phyloP scores from a whole-genome alignment of 352 stramenopile species.

The Peronospora destructor region DNA sequence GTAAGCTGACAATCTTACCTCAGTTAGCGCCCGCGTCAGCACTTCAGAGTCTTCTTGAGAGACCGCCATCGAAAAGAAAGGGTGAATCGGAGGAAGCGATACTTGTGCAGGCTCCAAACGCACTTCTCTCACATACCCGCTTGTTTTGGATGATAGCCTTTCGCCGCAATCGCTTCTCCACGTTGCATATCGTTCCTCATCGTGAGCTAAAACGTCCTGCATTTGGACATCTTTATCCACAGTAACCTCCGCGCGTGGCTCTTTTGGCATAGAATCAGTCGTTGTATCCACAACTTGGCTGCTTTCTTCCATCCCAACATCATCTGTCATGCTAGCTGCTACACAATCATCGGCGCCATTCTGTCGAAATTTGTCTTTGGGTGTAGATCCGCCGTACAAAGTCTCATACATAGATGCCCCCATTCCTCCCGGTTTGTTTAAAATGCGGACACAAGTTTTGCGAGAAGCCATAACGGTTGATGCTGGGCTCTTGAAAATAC shows the following conservation, averaged over 20 bases:
- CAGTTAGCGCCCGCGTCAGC: constrained; percentile 12
- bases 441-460: constrained; percentile 27
- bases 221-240: constrained; percentile 12
- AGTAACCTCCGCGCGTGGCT: neutral
- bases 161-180: constrained; percentile 3
- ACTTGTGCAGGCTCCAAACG: constrained; percentile 7
- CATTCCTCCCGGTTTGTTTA: constrained; percentile 36
- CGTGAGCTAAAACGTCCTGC: constrained; percentile 2
- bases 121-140: neutral
- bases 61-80: constrained; percentile 25
- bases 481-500: constrained; percentile 7
- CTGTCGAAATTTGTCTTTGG: neutral
- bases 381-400: constrained; percentile 21
- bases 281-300: constrained; percentile 1
- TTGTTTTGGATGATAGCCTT: constrained; percentile 1
- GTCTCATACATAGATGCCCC: constrained; percentile 19
- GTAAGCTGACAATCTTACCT: constrained; percentile 14
- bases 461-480: neutral
- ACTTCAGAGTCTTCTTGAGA: constrained; percentile 19
- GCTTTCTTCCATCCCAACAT: constrained; percentile 15
- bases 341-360: neutral
- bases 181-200: constrained; percentile 1
- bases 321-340: neutral
- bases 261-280: neutral
- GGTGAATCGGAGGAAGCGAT: constrained; percentile 23